Base-by-base conservation (phyloP, 2,329 filamentous ascomycete genomes). In the Talaromyces piceae region DNA sequence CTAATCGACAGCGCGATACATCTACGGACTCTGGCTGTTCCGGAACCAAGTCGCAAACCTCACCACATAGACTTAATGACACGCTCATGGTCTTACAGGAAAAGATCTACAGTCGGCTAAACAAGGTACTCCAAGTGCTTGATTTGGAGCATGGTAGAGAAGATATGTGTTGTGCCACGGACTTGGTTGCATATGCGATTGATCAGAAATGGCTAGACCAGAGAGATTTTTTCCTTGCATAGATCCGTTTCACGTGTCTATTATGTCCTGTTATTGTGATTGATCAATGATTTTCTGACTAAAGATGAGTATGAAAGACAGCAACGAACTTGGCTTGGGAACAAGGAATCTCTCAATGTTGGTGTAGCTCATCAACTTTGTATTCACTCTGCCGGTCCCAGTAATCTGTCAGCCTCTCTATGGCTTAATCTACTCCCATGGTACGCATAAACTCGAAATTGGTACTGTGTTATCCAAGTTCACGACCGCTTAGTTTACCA, bases 151-250 rank as follows among this genome's bases (percentile, higher is more conserved):
- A 66, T 25, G 67, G 69, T 5, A 63, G 67, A 48, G 65, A 70
- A 41, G 67, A 69, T 27, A 68, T 73, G 64, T 70, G 65, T 43
- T 72, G 69, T 59, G 67, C 70, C 1, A 69, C 69, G 9, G 70
- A 72, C 57, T 52, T 73, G 33, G 68, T 73, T 5, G 69, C 70
- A 9, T 71, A 70, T 53, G 70, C 69, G 7, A 71, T 73, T 59
- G 69, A 71, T 45, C 67, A 66, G 20, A 60, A 67, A 37, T 73
- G 70, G 70, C 51, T 73, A 48, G 59, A 56, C 3, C 67, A 70
- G 53, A 55, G 61, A 16, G 68, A 73, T 49, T 73, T 72, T 53
- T 67, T 70, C 45, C 50, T 53, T 37, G 45, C 44, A 28, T 55
- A 25, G 47, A 37, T 37, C 20, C 20, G 5, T 11, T 37, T 7